A percentile compares a stretch with the other conserved stretches of the same genome.
phyloP scores from a whole-genome alignment of 352 stramenopile species.

The Pythium coloratum region DNA sequence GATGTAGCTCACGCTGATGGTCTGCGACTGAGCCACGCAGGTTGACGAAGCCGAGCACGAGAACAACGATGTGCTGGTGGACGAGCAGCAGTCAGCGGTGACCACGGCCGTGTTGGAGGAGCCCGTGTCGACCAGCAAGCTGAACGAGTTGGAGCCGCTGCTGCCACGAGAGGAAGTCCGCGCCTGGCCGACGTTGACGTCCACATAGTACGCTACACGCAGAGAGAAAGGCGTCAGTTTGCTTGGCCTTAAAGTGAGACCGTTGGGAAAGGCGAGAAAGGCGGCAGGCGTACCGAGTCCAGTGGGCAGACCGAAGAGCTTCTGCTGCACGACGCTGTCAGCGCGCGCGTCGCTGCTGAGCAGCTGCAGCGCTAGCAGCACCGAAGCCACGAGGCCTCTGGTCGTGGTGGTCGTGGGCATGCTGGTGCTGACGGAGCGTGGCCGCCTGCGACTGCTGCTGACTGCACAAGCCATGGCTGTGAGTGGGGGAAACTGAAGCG shows the following conservation, averaged over 20 bases:
- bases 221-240: not conserved
- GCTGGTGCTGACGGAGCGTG: not conserved
- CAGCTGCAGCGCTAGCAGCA: conserved; percentile 2
- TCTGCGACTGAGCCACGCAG: conserved; percentile 38
- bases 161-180: conserved; percentile 8
- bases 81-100: conserved; percentile 70
- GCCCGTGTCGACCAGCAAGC: conserved; percentile 75
- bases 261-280: not conserved
- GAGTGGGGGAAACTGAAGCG: not conserved
- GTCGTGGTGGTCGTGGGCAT: not conserved
- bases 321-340: conserved; percentile 53
- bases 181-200: conserved; percentile 25
- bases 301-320: conserved; percentile 68
- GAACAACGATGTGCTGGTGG: conserved; percentile 61
- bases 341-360: not conserved
- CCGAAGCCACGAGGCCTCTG: not conserved
- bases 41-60: conserved; percentile 66
- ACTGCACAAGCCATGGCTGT: not conserved
- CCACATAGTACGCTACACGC: conserved; percentile 27
- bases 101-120: conserved; percentile 81
- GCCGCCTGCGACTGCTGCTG: not conserved
- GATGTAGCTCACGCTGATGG: conserved; percentile 74
- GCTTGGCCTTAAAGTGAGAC: too few species aligned
- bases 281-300: conserved; percentile 41
- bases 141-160: conserved; percentile 44